Evolutionary conservation across 1,284 basidiomycete species (phyloP), one percentile per base, ranked within the genome.

Genomic region (Anthracocystis panici-leucophaei): DNA sequence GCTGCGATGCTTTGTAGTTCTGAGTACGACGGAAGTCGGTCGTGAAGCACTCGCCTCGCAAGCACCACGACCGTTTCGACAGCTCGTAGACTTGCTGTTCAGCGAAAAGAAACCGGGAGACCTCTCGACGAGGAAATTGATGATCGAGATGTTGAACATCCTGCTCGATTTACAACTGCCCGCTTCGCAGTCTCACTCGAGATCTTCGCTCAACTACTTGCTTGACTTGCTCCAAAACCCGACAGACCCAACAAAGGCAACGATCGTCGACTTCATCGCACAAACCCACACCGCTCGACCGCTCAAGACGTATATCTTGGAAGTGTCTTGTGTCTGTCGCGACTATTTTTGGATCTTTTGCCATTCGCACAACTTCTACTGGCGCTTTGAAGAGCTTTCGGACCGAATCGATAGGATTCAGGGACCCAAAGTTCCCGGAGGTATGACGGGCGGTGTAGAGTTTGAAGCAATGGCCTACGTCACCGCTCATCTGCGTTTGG

Each of bases 271-370:
- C 25, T 98, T 99, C 84, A 94, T 98, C 61, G 92, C 92, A 75
- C 89, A 90, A 1, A 87, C 95, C 25, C 94, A 95, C 84, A 88
- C 89, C 3, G 91, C 93, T 0, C 88, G 95, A 48, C 91, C 95
- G 51, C 97, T 94, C 88, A 97, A 94, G 87, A 91, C 91, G 2
- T 97, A 95, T 86, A 87, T 99, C 14, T 90, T 91, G 78, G 95
- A 98, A 84, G 87, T 98, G 40, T 91, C 90, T 10, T 93, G 95
- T 75, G 88, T 96, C 2, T 95, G 95, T 82, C 87, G 94, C 20
- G 96, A 99, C 85, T 98, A 97, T 87, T 98, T 98, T 86, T 98
- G 96, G 82, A 92, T 99, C 59, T 98, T 98, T 87, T 98, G 96
- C 84, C 97, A 99, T 84, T 91, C 92, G 2, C 92, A 92, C 80